Percentiles rank a stretch among this genome's conserved stretches.
Conservation (phyloP, 2,329 filamentous ascomycete genomes). For the Aspergillus sp. region DNA sequence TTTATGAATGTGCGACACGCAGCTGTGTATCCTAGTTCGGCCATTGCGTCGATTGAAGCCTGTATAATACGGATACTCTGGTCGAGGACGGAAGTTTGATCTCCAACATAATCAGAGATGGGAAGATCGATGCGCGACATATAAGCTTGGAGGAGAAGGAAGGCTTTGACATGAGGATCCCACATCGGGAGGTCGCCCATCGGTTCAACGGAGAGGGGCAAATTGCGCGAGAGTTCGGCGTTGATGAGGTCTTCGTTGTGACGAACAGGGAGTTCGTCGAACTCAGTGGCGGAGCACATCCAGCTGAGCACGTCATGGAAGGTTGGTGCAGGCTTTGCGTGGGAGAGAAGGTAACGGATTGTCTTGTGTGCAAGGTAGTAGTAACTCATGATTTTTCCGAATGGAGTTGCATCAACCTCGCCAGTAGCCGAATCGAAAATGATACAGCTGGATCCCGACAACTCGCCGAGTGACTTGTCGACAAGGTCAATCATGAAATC, state of each 20-base stretch:
- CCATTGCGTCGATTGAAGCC: constrained; percentile 88
- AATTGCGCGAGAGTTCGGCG: constrained; percentile 76
- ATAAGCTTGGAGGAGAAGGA: constrained; percentile 89
- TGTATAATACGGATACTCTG: constrained; percentile 97
- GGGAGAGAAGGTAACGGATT: constrained; percentile 76
- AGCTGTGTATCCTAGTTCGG: constrained; percentile 79
- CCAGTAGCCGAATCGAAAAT: constrained; percentile 75
- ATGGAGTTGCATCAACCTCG: constrained; percentile 81
- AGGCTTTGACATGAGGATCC: constrained; percentile 97
- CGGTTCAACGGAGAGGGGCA: constrained; percentile 66
- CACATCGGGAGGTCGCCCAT: constrained; percentile 79
- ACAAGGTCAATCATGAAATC: constrained; percentile 95
- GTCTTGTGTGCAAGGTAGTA: constrained; percentile 97
- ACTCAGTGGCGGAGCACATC: constrained; percentile 93
- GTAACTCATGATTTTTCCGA: constrained; percentile 99
- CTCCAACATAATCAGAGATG: constrained; percentile 95
- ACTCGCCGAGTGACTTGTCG: constrained; percentile 76
- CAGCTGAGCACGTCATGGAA: constrained; percentile 84
- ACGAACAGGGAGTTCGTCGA: constrained; percentile 94
- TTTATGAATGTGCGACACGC: constrained; percentile 79
- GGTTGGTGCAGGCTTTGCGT: constrained; percentile 71
- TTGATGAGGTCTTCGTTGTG: constrained; percentile 99
- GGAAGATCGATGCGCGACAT: constrained; percentile 91
- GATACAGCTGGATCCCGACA: constrained; percentile 82
- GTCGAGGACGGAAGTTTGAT: constrained; percentile 84